phyloP scores from a whole-genome alignment of 495 filamentous ascomycete genomes.

The Aspergillus hancockii region DNA sequence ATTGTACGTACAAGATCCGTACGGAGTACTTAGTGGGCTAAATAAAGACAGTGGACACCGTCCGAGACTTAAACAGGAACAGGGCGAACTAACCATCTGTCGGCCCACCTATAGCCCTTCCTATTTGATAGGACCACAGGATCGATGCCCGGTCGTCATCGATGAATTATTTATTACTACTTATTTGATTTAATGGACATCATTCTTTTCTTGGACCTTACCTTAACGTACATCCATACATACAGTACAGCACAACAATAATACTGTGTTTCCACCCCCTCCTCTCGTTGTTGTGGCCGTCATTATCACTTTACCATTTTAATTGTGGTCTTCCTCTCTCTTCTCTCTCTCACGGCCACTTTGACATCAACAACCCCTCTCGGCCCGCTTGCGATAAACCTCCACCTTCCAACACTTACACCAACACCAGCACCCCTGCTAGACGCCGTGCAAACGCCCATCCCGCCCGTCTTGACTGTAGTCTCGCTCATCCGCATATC shows the following conservation, averaged over 20 bases:
- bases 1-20: neutral
- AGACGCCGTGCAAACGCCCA: conserved; percentile 24
- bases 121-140: conserved; percentile 21
- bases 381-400: conserved; percentile 23
- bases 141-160: conserved; percentile 19
- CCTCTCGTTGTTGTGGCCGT: conserved; percentile 12
- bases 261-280: conserved; percentile 15
- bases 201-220: conserved; percentile 12
- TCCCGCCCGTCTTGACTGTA: neutral
- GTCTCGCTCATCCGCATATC: conserved; percentile 13
- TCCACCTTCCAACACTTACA: conserved; percentile 10
- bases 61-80: conserved; percentile 7
- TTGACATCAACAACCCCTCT: conserved; percentile 25
- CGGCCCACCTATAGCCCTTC: conserved; percentile 23
- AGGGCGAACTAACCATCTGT: conserved; percentile 15
- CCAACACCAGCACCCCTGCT: conserved; percentile 10
- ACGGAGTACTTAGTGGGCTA: conserved; percentile 1
- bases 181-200: conserved; percentile 22
- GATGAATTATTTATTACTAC: neutral
- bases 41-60: conserved; percentile 3
- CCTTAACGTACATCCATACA: conserved; percentile 1
- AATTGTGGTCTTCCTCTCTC: conserved; percentile 4
- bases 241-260: conserved; percentile 5
- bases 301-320: conserved; percentile 8
- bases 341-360: too few relatives aligned